Base-by-base conservation (phyloP, 768 basidiomycete genomes). In the Hemileccinum rubropunctum region DNA sequence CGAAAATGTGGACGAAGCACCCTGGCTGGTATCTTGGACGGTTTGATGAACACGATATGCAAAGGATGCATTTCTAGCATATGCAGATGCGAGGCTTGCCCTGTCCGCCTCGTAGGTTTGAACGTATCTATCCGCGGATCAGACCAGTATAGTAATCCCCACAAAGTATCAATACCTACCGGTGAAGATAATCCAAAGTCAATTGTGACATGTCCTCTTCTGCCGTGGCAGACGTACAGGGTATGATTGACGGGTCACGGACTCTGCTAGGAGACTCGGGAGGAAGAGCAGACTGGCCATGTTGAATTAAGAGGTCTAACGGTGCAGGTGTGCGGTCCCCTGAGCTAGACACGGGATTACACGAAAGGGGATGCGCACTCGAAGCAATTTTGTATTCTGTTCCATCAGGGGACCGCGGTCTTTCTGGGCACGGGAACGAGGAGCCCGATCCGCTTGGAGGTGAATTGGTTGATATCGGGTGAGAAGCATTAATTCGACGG, bases 81-180 rank as follows among this genome's bases (percentile, higher is more conserved):
- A 68, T 14, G 67, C 67, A 34, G 68, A 63, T 28, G 67, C 67
- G 43, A 68, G 67, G 45, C 58, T 62, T 38, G 61, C 58, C 32
- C 67, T 66, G 42, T 71, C 67, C 15, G 39, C 32, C 45, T 68
- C 67, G 44, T 68, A 68, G 4, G 53, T 67, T 50, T 67, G 64
- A 21, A 68, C 23, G 20, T 67, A 68, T 47, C 67, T 70, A 48
- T 45, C 26, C 40, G 35, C 11, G 8, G 28, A 38, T 62, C 46
- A 53, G 46, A 40, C 20, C 12, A 35, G 26, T 13, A 18, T 20
- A n/a, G 20, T 7, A 30, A 50, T 45, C 17, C 23, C 13, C 26
- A 40, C 15, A 36, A 30, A 45, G 27, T 35, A 23, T 12, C 4
- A 9, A 8, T 42, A 42, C 66, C 40, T 55, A 70, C 66, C 59